A percentile compares a stretch with the other conserved stretches of the same genome.
Conservation (phyloP, 306 rosid species). For the Inga laurina region DNA sequence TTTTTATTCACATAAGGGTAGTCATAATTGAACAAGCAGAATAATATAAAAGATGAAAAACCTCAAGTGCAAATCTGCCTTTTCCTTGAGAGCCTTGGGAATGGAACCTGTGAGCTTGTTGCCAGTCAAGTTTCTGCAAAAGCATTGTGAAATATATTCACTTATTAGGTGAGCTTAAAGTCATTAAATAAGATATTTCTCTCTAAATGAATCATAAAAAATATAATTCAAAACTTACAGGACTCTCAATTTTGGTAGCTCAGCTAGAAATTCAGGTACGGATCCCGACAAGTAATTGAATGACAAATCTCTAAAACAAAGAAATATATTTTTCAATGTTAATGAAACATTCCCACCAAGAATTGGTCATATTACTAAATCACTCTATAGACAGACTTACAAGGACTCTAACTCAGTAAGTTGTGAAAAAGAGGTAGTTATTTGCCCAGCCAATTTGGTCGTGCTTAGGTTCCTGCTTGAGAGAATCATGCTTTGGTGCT, state of each 20-base stretch:
- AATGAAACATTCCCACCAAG: background rate
- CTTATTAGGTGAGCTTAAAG: background rate
- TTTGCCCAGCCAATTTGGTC: background rate
- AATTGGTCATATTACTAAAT: background rate
- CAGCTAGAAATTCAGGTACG: constrained; percentile 34
- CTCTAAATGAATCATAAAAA: no score
- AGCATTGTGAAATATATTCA: background rate
- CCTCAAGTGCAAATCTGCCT: no score
- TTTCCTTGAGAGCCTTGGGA: no score
- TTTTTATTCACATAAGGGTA: no score
- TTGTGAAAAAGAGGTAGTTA: background rate
- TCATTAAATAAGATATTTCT: no score
- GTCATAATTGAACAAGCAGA: no score
- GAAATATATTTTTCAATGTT: background rate
- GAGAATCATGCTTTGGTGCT: no score
- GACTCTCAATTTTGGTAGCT: background rate
- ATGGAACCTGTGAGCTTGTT: constrained; percentile 8
- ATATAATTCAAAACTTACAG: background rate
- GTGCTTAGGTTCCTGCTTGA: constrained; percentile 9
- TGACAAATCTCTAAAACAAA: constrained; percentile 40
- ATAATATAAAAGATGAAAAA: background rate
- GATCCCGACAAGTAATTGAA: constrained; percentile 39
- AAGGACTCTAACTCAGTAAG: constrained; percentile 6
- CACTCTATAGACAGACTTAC: background rate
- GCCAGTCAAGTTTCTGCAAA: constrained; percentile 6